Conservation (phyloP, 352 stramenopile species). For the Pythium utonaiense region DNA sequence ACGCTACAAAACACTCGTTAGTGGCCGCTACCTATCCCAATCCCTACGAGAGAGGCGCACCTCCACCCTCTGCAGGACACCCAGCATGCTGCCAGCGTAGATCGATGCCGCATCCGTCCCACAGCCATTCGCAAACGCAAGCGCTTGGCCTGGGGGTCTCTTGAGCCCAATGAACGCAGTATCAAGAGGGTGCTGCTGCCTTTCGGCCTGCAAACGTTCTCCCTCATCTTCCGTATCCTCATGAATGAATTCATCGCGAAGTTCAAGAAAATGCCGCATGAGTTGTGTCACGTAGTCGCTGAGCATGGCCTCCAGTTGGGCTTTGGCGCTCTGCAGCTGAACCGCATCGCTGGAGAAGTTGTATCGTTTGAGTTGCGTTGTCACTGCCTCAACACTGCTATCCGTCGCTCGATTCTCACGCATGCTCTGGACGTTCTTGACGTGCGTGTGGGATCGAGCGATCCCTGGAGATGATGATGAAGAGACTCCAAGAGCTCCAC, state of each 20-base stretch:
- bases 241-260: conserved; percentile 5
- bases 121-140: conserved; percentile 36
- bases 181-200: background rate
- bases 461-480: background rate
- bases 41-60: conserved; percentile 23
- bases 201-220: background rate
- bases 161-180: background rate
- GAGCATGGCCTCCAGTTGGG: conserved; percentile 16
- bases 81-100: conserved; percentile 42
- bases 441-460: conserved; percentile 32
- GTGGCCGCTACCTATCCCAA: no score
- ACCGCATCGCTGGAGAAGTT: conserved; percentile 42
- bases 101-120: conserved; percentile 36
- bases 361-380: conserved; percentile 36
- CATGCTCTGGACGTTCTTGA: conserved; percentile 64
- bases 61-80: conserved; percentile 46
- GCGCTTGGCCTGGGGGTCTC: background rate
- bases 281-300: conserved; percentile 7
- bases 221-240: background rate
- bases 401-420: conserved; percentile 31
- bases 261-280: conserved; percentile 14
- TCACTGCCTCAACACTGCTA: conserved; percentile 12
- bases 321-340: conserved; percentile 30
- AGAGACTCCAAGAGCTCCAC: background rate
- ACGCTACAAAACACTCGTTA: conserved; percentile 25